Base-by-base conservation (phyloP, 2,329 filamentous ascomycete species). In the Cadophora luteo-olivacea region DNA sequence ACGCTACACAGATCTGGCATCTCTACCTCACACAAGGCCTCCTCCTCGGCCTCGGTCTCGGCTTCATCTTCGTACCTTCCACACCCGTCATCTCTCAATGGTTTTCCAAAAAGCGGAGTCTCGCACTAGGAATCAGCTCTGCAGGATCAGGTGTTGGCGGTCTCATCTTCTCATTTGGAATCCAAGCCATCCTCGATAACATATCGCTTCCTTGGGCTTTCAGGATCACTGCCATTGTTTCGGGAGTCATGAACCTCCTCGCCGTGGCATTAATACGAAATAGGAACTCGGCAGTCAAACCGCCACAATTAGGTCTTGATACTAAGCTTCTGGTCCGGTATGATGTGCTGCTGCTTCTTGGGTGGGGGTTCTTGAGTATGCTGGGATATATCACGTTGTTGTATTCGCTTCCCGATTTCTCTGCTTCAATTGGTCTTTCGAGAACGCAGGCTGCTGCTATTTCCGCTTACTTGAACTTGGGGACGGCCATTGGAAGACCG, bases 41-140 rank as follows among this genome's bases (percentile, higher is more conserved):
- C 0, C 84, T 85, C 65, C 88, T 90, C 64, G 88, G 88, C 0
- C 81, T 84, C 68, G 88, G 88, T 0, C 86, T 90, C 80, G 88
- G 88, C 0, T 85, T 89, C 58, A 76, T 87, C 0, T 90, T 87
- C 70, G 83, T 88, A 0, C 84, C 84, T 0, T 82, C 80, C 1
- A 83, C 86, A 0, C 83, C 82, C 0, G 83, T 89, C 0, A 78
- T 86, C 0, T 82, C 87, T 0, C 86, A 89, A 72, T 90, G 87
- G 87, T 90, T 90, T 70, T 81, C 80, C 0, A 84, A 81, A 0
- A 79, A 80, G 8, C 80, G 86, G 0, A 84, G 82, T 36, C 78
- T 90, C 0, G 87, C 86, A 1, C 87, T 86, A 67, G 87, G 86
- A 0, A 81, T 89, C 24, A 77, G 83, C 0, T 81, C 86, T 0